Evolutionary conservation across 352 stramenopile genomes (phyloP).

Genomic region (Phytopythium chamaehyphon): DNA sequence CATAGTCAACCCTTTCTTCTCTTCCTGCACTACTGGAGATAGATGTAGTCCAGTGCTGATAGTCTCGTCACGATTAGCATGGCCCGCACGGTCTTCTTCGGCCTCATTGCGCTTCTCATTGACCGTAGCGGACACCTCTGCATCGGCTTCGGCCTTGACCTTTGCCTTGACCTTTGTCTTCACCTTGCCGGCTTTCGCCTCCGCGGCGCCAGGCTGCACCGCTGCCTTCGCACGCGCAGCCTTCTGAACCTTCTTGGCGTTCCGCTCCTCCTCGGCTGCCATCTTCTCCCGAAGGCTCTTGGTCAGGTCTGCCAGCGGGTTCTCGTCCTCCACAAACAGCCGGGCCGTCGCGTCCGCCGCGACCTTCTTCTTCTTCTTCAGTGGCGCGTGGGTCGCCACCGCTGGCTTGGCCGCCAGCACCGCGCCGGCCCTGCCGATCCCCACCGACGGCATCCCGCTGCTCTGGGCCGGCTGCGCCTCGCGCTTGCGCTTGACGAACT

Average conservation of each 20-base stretch:
- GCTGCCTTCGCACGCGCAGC: conserved; percentile 1
- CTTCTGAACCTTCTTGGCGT: conserved; percentile 6
- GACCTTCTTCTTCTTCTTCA: no score
- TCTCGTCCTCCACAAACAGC: conserved; percentile 13
- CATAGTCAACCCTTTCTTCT: no score
- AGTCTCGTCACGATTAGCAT: background rate
- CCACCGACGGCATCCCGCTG: no score
- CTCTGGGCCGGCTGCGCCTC: conserved; percentile 3
- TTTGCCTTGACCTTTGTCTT: conserved; percentile 17
- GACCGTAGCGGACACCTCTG: background rate
- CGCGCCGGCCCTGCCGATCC: background rate
- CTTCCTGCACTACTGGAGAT: no score
- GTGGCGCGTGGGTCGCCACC: no score
- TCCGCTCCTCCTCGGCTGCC: conserved; percentile 1
- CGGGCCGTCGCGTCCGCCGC: background rate
- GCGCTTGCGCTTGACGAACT: conserved; percentile 16
- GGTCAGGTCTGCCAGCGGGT: conserved; percentile 33
- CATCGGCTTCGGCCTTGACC: conserved; percentile 2
- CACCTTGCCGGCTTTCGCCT: background rate
- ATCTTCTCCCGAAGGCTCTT: conserved; percentile 29
- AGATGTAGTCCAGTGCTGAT: no score
- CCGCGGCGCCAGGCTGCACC: conserved; percentile 11
- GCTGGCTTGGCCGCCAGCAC: background rate
- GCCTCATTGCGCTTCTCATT: background rate
- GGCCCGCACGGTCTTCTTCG: background rate